phyloP scores from a whole-genome alignment of 2,329 filamentous ascomycete genomes.

The Penicillium freii region DNA sequence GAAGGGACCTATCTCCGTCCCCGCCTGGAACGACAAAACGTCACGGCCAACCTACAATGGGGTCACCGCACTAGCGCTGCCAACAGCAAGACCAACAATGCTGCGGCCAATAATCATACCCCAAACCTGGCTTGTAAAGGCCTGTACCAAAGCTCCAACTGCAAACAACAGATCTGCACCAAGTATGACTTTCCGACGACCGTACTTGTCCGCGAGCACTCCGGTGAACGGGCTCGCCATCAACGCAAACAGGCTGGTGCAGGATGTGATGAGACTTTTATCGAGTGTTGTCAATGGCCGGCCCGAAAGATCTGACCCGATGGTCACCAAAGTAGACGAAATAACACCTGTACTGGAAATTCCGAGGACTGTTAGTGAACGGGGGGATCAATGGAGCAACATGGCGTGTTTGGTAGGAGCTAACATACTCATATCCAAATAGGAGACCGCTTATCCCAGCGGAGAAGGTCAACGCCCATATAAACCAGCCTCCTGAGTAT shows the following conservation, averaged over 20 bases:
- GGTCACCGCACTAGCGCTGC: conserved; percentile 67
- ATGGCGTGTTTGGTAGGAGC: neutral
- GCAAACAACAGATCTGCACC: conserved; percentile 48
- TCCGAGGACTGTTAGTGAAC: conserved; percentile 15
- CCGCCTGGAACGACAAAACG: neutral
- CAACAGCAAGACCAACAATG: conserved; percentile 49
- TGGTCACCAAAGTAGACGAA: conserved; percentile 58
- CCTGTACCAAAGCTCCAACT: conserved; percentile 46
- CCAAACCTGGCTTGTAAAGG: conserved; percentile 41
- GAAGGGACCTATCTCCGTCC: neutral
- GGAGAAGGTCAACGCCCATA: conserved; percentile 57
- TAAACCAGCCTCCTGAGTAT: conserved; percentile 44
- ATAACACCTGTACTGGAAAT: conserved; percentile 57
- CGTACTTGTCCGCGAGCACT: conserved; percentile 50
- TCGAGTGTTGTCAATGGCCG: conserved; percentile 53
- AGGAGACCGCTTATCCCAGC: conserved; percentile 59
- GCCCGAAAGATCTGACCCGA: conserved; percentile 53
- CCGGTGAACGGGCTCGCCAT: conserved; percentile 56
- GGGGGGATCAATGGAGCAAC: neutral
- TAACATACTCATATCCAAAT: conserved; percentile 59
- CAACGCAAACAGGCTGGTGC: conserved; percentile 58
- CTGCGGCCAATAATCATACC: conserved; percentile 49
- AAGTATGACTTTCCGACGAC: conserved; percentile 49
- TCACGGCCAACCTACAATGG: conserved; percentile 56
- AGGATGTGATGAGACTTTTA: conserved; percentile 59